Base-by-base conservation (phyloP, 176 grass and related monocot species). In the Oryza brachyantha region DNA sequence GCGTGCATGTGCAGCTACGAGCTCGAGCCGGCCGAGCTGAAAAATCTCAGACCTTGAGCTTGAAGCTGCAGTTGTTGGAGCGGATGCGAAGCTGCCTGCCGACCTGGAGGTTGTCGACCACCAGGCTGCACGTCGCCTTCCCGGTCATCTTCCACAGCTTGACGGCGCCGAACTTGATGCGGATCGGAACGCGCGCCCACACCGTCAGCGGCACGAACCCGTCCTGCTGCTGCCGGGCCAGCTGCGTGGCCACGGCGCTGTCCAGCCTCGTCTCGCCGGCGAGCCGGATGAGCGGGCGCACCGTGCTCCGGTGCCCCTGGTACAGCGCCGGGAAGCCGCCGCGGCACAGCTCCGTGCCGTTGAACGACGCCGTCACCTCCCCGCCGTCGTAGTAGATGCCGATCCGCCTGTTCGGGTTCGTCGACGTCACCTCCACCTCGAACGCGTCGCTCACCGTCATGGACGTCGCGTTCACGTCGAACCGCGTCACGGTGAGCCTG, bases 261-360 rank as follows among this genome's bases (percentile, higher is more conserved):
- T 89, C 84, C 32, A 95, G 57, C 32, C 76, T 8, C 9, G 90
- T 84, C 77, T 85, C 75, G 1, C 96, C 96, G 10, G 75, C 2
- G 10, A 99, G 81, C 28, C 52, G 14, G 77, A 99, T 31, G 13
- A 38, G 27, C 0, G 90, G 78, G 37, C 34, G 69, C 42, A 91
- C 88, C 12, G 86, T 99, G 81, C 73, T 91, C 34, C 72, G 86
- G 84, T 95, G 96, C 27, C 96, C 96, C 88, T 99, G 96, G 88
- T 91, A 99, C 37, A 99, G 85, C 74, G 32, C 28, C 4, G 96
- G 96, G 88, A 88, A 99, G 16, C 35, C 31, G 43, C 96, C 96
- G 39, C 73, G 22, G 82, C 92, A 93, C 1, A 99, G 90, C 66
- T 81, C 63, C 0, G 83, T 91, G 62, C 82, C 86, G 74, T 91